A percentile compares a stretch with the other conserved stretches of the same genome.
phyloP scores from a whole-genome alignment of 305 asterid genomes.

The Solanum aculeatissimum region DNA sequence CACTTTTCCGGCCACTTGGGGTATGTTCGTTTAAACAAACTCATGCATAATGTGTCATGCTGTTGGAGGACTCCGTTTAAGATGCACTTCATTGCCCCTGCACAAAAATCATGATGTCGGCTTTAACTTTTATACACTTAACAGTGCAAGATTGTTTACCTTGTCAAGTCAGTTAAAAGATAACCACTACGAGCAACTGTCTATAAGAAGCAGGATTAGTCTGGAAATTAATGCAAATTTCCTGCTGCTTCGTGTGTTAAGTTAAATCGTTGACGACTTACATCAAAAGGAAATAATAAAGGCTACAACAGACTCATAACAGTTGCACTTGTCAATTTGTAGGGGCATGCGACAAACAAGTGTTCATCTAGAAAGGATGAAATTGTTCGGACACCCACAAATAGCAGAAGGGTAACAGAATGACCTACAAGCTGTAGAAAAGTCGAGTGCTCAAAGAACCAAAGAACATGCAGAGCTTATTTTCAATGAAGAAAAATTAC shows the following conservation, averaged over 20 bases:
- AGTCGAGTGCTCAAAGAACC: neutral
- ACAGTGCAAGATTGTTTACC: neutral
- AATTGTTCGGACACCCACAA: neutral
- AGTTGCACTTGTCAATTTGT: neutral
- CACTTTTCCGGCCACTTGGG: conserved; percentile 89
- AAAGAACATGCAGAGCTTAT: neutral
- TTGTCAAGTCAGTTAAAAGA: neutral
- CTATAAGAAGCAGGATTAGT: neutral
- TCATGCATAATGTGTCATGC: conserved; percentile 89
- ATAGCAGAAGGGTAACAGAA: neutral
- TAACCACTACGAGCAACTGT: neutral
- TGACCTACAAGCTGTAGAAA: neutral
- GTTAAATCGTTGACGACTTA: neutral
- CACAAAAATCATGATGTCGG: neutral
- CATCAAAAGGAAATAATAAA: neutral
- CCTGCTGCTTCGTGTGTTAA: neutral
- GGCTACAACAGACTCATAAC: neutral
- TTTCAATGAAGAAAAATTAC: too few relatives aligned
- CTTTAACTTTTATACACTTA: neutral
- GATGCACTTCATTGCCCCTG: conserved; percentile 94
- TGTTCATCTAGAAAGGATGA: neutral
- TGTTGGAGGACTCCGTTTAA: conserved; percentile 80
- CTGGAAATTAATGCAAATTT: neutral
- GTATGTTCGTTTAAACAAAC: conserved; percentile 70
- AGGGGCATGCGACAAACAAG: neutral